Percentiles rank a stretch among this genome's conserved stretches.
phyloP scores from a whole-genome alignment of 768 basidiomycete genomes.

The Agaricus blazei region DNA sequence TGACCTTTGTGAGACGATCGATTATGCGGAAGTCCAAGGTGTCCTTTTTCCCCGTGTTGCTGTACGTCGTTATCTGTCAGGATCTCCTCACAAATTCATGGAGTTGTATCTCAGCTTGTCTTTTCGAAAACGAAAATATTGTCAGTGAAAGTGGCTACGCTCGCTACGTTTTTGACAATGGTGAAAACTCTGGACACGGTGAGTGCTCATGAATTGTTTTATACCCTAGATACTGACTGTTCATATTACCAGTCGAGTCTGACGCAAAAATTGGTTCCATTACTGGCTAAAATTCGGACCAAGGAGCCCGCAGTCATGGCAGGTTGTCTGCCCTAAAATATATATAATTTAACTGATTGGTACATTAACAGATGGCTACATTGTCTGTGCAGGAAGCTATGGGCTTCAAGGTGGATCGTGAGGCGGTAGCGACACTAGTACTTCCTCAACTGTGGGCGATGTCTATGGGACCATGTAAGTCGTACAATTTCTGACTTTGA shows the following conservation, averaged over 20 bases:
- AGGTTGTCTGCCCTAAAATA: slow-evolving; percentile 12
- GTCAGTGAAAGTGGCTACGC: slow-evolving; percentile 86
- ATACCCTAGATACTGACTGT: neutral
- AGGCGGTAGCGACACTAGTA: slow-evolving; percentile 85
- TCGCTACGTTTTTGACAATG: slow-evolving; percentile 80
- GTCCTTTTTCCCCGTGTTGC: slow-evolving; percentile 90
- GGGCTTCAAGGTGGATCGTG: slow-evolving; percentile 91
- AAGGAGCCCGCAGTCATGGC: slow-evolving; percentile 96
- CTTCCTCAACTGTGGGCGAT: slow-evolving; percentile 94
- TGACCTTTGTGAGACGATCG: slow-evolving; percentile 85
- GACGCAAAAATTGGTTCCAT: slow-evolving; percentile 92
- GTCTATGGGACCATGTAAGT: slow-evolving; percentile 91
- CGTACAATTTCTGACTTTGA: too few relatives aligned
- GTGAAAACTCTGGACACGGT: slow-evolving; percentile 90
- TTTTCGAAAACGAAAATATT: slow-evolving; percentile 91
- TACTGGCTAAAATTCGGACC: slow-evolving; percentile 91
- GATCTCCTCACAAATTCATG: neutral
- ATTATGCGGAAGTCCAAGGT: slow-evolving; percentile 91
- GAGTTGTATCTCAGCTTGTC: slow-evolving; percentile 52
- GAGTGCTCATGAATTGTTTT: slow-evolving; percentile 1
- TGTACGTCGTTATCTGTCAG: slow-evolving; percentile 33
- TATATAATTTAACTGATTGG: neutral
- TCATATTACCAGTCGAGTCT: slow-evolving; percentile 55
- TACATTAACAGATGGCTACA: slow-evolving; percentile 67
- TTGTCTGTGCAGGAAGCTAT: slow-evolving; percentile 91